phyloP scores from a whole-genome alignment of 129 eudicot species.

The Glebionis coronaria region DNA sequence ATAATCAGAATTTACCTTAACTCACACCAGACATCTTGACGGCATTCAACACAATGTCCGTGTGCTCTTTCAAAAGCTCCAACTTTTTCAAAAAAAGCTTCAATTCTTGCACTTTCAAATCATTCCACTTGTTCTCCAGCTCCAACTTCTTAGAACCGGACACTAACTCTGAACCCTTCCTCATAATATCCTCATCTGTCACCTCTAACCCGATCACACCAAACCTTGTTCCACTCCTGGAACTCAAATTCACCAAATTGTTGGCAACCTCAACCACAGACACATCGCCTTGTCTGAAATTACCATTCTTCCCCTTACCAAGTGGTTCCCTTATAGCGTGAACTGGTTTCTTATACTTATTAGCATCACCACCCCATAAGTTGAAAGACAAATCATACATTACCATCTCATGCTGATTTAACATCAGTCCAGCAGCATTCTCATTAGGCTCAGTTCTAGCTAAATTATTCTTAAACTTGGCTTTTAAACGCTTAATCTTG shows the following conservation, averaged over 20 bases:
- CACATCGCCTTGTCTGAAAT: background rate
- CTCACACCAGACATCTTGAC: constrained; percentile 10
- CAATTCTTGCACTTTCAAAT: constrained; percentile 25
- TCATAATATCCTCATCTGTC: constrained; percentile 22
- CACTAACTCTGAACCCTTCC: constrained; percentile 24
- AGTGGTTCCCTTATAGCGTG: background rate
- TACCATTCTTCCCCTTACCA: background rate
- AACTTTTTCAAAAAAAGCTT: constrained; percentile 17
- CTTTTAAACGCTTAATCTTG: constrained; percentile 45
- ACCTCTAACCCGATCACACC: no score
- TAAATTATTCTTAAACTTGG: constrained; percentile 36
- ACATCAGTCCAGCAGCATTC: constrained; percentile 19
- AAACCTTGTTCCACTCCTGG: no score
- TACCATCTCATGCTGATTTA: constrained; percentile 43
- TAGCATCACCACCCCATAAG: constrained; percentile 38
- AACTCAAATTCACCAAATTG: no score
- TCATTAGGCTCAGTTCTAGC: constrained; percentile 31
- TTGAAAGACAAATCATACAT: constrained; percentile 41
- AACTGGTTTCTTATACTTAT: background rate
- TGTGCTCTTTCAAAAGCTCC: constrained; percentile 32
- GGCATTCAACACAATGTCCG: constrained; percentile 26
- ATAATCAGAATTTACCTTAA: constrained; percentile 17
- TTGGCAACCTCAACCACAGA: background rate
- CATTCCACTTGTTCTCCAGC: constrained; percentile 37
- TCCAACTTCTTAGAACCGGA: constrained; percentile 23